Percentiles rank a stretch among this genome's conserved stretches.
These are phyloP conservation scores for Neurospora sp. DNA, from an alignment of 495 filamentous ascomycete species.

Conservation along the genomic window DNA sequence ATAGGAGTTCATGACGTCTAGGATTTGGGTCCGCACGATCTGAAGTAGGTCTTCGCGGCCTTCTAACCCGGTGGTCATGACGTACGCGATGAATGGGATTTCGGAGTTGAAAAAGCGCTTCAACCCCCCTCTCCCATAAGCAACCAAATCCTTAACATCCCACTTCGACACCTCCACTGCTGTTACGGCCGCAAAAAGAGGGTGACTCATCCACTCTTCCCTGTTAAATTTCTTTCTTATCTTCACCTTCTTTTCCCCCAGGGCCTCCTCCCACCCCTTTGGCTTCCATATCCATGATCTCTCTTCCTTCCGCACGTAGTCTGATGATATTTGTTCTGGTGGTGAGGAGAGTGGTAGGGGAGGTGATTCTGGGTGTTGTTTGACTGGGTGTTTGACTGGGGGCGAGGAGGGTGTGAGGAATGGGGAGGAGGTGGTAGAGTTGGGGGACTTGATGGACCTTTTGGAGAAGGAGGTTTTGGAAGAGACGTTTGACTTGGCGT, in stretches of 20 bases:
- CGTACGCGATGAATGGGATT: neutral
- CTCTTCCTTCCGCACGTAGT: neutral
- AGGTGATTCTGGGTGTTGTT: neutral
- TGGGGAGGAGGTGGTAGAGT: neutral
- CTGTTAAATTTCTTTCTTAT: neutral
- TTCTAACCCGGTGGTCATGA: neutral
- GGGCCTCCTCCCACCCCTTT: slow-evolving; percentile 44
- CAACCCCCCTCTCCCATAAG: too few relatives aligned
- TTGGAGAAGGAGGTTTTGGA: neutral
- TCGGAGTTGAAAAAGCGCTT: neutral
- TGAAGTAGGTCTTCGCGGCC: neutral
- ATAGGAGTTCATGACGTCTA: neutral
- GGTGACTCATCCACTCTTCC: neutral
- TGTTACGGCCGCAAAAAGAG: neutral
- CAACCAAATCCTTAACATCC: neutral
- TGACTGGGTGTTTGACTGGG: neutral
- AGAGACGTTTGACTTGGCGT: neutral
- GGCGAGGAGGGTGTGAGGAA: neutral
- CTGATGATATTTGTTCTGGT: neutral
- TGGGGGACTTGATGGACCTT: neutral
- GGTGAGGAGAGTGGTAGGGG: neutral
- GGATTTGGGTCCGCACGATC: neutral
- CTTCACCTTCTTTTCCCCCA: neutral
- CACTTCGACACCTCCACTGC: neutral
- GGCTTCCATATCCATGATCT: slow-evolving; percentile 24